Base-by-base conservation (phyloP, 1,284 basidiomycete species). In the Leucoagaricus sp. region DNA sequence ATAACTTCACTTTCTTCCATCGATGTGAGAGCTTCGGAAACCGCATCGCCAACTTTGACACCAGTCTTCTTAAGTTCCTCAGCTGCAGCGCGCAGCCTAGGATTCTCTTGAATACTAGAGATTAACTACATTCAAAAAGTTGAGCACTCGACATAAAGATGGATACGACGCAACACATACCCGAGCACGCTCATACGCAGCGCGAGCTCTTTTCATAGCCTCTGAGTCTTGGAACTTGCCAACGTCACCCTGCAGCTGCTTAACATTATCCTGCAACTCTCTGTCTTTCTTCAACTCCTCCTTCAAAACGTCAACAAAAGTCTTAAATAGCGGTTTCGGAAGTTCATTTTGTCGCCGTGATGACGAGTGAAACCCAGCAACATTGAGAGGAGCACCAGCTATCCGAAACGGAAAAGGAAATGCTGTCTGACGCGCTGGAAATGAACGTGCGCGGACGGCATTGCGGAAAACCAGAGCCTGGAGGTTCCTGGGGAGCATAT, bases 21-120 rank as follows among this genome's bases (percentile, higher is more conserved):
- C 19, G 87, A 83, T 73, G 84, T 91, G 54, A 98, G 81, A 19
- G 96, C 94, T 66, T 94, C 91, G 13, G 84, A 83, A 49, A 98
- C 94, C 8, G 96, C 96, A 71, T 98, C 96, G 45, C 92, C 90
- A 60, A 98, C 91, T 68, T 93, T 94, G 55, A 96, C 84, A 61
- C 97, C 97, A 13, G 88, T 84, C 70, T 91, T 92, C 67, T 85
- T 87, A 57, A 99, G 82, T 66, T 96, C 92, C 66, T 96, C 92
- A 1, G 95, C 96, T 0, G 96, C 96, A 0, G 91, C 91, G 56
- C 91, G 85, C 58, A 99, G 76, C 55, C 86, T 81, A 8, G 97
- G 97, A 69, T 99, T 99, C 75, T 98, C 93, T 78, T 98, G 93
- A 61, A 99, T 97, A 65, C 94, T 94, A 9, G 93, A 92, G 17